Base-by-base conservation (phyloP, 139 green algal species). In the Chlamydomonas asymmetrica region DNA sequence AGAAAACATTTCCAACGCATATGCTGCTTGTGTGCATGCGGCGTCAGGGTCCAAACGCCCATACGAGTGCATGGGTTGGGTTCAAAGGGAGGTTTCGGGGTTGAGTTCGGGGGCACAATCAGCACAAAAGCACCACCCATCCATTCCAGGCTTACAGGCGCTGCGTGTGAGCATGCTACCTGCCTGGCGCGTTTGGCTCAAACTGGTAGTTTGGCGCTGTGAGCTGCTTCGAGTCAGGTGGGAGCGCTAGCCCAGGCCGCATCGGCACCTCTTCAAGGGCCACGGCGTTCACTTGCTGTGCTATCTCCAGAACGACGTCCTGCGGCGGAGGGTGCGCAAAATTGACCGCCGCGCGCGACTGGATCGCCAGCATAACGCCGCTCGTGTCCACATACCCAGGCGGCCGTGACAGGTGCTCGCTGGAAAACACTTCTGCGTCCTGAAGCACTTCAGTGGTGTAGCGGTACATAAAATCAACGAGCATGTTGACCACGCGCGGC, bases 401-500 rank as follows among this genome's bases (percentile, higher is more conserved):
- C 3, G 50, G 23, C 22, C 71, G 64, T 25, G 79, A 81, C 22
- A 70, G 65, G 56, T 84, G 78, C 32, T 81, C 82, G 32, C 52
- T 68, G n/a, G n/a, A n/a, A 52, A 82, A 88, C 1, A 79, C 88
- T 69, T 95, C 83, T 29, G 93, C 91, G 52, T 94, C 91, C 32
- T 88, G 76, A 34, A 97, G 82, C 13, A 93, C 81, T 2, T 93
- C 92, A 0, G 86, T 82, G 0, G 86, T 80, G 63, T 96, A 94
- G 5, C 88, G 76, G 75, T 93, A 95, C 60, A 95, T 86, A 45
- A 97, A 95, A 57, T 97, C 89, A 32, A 96, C 72, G 5, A 86
- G 75, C 84, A 92, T 87, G 41, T 91, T 80, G 0, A 94, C 84
- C 2, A 97, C 89, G 4, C 86, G 63, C 0, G 92, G 89, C 71